Conservation (phyloP, 2,329 filamentous ascomycete genomes). For the Hypoxylon sp. region DNA sequence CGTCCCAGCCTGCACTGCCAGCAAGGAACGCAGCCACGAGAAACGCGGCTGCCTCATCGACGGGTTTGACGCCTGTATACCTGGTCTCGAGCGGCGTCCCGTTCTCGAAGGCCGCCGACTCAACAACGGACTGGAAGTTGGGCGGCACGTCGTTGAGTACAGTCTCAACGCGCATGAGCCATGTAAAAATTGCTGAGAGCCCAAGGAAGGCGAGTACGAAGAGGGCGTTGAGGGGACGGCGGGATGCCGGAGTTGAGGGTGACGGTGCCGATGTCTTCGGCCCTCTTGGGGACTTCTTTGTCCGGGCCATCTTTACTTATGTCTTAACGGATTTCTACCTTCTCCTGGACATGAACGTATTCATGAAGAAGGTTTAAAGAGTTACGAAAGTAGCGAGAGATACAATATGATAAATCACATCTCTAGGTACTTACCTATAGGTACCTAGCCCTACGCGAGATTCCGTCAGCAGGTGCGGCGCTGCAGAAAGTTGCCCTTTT, state of each 20-base stretch:
- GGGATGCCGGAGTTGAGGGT: background rate
- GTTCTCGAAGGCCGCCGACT: conserved; percentile 39
- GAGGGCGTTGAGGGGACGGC: conserved; percentile 40
- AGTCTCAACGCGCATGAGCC: conserved; percentile 49
- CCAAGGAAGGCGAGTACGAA: conserved; percentile 38
- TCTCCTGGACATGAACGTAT: background rate
- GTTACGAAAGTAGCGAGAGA: background rate
- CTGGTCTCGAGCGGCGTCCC: conserved; percentile 45
- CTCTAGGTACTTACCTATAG: too few species aligned
- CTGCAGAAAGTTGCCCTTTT: background rate
- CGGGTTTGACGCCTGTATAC: conserved; percentile 47
- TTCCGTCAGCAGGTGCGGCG: background rate
- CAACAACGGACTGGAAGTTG: conserved; percentile 43
- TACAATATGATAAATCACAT: background rate
- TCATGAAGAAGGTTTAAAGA: background rate
- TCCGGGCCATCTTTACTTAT: conserved; percentile 19
- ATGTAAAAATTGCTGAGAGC: conserved; percentile 36
- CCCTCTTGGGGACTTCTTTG: conserved; percentile 4
- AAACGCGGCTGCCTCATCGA: conserved; percentile 43
- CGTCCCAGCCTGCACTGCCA: conserved; percentile 48
- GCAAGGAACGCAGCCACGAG: conserved; percentile 49
- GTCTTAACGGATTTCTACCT: background rate
- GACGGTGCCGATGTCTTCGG: background rate
- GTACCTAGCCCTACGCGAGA: background rate
- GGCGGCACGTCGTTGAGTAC: conserved; percentile 44